Percentiles rank a stretch among this genome's conserved stretches.
Evolutionary conservation across 495 filamentous ascomycete genomes (phyloP).

Genomic region (Aeminium ludgeri): DNA sequence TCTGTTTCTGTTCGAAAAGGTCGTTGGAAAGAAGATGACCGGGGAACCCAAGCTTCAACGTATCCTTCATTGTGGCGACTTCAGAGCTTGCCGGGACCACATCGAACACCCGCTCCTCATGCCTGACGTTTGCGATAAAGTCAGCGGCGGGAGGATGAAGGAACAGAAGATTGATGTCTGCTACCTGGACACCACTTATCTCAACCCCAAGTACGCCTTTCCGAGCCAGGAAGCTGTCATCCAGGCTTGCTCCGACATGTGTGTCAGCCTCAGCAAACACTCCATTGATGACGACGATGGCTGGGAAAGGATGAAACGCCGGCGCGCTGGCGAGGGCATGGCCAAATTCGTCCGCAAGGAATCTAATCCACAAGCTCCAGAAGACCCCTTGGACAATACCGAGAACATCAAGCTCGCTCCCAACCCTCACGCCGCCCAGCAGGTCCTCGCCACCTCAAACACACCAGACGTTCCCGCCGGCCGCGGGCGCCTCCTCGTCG

Average conservation of each 20-base stretch:
- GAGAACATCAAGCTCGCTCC: slow-evolving; percentile 21
- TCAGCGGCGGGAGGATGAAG: slow-evolving; percentile 43
- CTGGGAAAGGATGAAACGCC: slow-evolving; percentile 34
- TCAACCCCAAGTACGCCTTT: slow-evolving; percentile 91
- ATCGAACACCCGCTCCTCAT: slow-evolving; percentile 64
- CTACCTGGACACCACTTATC: slow-evolving; percentile 93
- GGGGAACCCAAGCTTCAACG: slow-evolving; percentile 41
- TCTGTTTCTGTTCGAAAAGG: slow-evolving; percentile 80
- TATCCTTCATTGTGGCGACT: slow-evolving; percentile 90
- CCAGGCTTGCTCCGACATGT: slow-evolving; percentile 74
- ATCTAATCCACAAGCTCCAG: slow-evolving; percentile 19
- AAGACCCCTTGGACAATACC: slow-evolving; percentile 20
- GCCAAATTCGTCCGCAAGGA: slow-evolving; percentile 40
- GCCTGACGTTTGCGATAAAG: slow-evolving; percentile 50
- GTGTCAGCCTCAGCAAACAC: slow-evolving; percentile 47
- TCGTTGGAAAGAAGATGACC: slow-evolving; percentile 39
- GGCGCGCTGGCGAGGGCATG: slow-evolving; percentile 39
- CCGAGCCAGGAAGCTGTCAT: slow-evolving; percentile 78
- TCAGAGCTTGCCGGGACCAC: slow-evolving; percentile 77
- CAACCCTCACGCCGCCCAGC: slow-evolving; percentile 11
- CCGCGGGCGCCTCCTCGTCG: slow-evolving; percentile 61
- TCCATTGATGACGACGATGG: slow-evolving; percentile 34
- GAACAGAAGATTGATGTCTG: slow-evolving; percentile 86
- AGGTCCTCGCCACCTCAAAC: slow-evolving; percentile 10
- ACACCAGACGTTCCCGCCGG: slow-evolving; percentile 16